These are phyloP conservation scores for Planoprotostelium fungivorum DNA, from an alignment of 78 protist genomes.

Conservation along the genomic window DNA sequence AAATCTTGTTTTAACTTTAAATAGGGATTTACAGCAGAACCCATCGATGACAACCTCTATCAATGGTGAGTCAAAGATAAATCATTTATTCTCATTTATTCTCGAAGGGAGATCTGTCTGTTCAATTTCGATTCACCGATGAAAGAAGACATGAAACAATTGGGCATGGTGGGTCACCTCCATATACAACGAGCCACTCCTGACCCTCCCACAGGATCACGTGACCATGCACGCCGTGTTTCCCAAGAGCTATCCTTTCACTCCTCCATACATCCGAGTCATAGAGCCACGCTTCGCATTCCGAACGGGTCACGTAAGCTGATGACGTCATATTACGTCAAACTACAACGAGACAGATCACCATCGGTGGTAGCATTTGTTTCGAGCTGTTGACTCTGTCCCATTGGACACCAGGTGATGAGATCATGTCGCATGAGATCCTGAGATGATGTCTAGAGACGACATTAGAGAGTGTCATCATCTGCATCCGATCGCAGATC, in stretches of 20 bases:
- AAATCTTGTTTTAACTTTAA: neutral
- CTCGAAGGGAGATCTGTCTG: neutral
- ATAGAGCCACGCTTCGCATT: neutral
- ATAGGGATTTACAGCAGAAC: conserved; percentile 10
- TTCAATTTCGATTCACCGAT: neutral
- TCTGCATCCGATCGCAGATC: neutral
- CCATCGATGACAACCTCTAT: conserved; percentile 12
- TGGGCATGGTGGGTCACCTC: neutral
- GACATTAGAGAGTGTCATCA: neutral
- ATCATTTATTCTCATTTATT: neutral
- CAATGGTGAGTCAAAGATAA: neutral
- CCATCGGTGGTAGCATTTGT: conserved; percentile 3
- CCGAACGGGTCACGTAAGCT: conserved; percentile 5
- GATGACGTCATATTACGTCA: neutral
- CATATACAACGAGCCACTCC: neutral
- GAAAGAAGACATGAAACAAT: neutral
- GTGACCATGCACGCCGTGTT: neutral
- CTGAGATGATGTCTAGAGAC: neutral
- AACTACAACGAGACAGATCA: neutral
- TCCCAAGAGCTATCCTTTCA: conserved; percentile 1
- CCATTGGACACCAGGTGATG: neutral
- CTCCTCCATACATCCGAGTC: conserved; percentile 3
- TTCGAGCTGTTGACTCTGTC: neutral
- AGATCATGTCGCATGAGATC: neutral
- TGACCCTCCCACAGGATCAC: neutral